Base-by-base conservation (phyloP, 2,329 filamentous ascomycete species). In the Metarhizium sp. region DNA sequence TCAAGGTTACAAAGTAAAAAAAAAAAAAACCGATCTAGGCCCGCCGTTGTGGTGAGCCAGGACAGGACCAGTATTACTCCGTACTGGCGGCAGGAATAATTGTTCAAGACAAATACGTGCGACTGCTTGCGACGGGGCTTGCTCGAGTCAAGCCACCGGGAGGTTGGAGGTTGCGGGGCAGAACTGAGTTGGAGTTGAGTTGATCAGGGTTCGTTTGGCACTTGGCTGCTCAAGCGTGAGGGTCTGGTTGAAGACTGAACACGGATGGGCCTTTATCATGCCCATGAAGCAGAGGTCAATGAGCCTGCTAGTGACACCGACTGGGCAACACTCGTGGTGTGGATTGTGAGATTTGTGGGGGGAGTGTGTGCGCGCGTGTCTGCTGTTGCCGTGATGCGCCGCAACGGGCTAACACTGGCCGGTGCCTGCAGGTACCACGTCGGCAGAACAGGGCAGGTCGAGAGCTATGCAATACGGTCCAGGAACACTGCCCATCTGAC, bases 381-480 rank as follows among this genome's bases (percentile, higher is more conserved):
- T 48, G 3, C 20, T 48, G 45, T 48, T 18, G 25, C 45, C 45
- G 18, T 30, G 54, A 51, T 52, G 54, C 50, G 54, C 50, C 50
- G 54, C 50, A 55, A 38, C 45, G 50, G 50, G 46, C 50, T 47
- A 25, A 25, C 25, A 53, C 47, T 49, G 50, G 48, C 45, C 45
- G 52, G 55, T 51, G 55, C 55, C 55, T 57, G 55, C 55, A 57
- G 55, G 55, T 57, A 57, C 55, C 30, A 55, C 45, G 36, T 52
- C 43, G 52, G 49, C 45, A 43, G 25, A 29, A 52, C 50, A 49
- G 34, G 54, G 13, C 40, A 46, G 18, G 40, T 8, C 29, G 32
- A 55, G 10, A 32, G 14, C 25, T 7, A 52, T 52, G 40, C 51
- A 42, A 45, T 42, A 25, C 46, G 40, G 30, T 52, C 25, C 51